Percentiles rank a stretch among this genome's conserved stretches.
Evolutionary conservation across 257 asterid genomes (phyloP).

Genomic region (Salvia rosmarinus): DNA sequence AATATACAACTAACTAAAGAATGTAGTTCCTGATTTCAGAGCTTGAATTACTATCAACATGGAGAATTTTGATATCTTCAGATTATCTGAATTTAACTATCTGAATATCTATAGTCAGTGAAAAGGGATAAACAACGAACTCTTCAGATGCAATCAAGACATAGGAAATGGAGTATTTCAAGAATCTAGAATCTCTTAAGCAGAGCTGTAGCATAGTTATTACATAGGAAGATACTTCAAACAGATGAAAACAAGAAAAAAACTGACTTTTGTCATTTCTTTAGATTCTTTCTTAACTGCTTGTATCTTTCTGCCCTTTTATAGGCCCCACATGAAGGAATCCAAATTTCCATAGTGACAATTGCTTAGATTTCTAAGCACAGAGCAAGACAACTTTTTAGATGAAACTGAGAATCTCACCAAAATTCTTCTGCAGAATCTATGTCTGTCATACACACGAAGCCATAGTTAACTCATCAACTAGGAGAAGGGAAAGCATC

Average conservation of each 20-base stretch:
- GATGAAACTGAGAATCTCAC: neutral
- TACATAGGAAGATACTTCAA: neutral
- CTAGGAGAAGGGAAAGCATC: no score
- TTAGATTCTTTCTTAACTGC: constrained; percentile 20
- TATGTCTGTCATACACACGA: neutral
- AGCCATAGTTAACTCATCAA: neutral
- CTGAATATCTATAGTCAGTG: no score
- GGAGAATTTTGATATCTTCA: no score
- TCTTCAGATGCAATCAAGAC: no score
- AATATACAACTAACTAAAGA: no score
- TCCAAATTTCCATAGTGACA: neutral
- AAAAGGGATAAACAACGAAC: no score
- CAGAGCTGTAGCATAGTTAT: no score
- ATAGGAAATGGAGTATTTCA: no score
- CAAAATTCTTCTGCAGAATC: neutral
- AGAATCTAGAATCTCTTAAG: no score
- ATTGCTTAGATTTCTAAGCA: neutral
- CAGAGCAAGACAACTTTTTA: constrained; percentile 15
- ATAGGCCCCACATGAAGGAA: neutral
- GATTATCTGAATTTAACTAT: no score
- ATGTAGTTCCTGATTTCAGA: no score
- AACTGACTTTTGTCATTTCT: neutral
- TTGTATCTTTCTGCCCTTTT: neutral
- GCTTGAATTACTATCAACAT: no score
- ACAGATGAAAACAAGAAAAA: neutral